These are phyloP conservation scores for Cladorrhinum sp. DNA, from an alignment of 2,329 filamentous ascomycete species.

Conservation along the genomic window DNA sequence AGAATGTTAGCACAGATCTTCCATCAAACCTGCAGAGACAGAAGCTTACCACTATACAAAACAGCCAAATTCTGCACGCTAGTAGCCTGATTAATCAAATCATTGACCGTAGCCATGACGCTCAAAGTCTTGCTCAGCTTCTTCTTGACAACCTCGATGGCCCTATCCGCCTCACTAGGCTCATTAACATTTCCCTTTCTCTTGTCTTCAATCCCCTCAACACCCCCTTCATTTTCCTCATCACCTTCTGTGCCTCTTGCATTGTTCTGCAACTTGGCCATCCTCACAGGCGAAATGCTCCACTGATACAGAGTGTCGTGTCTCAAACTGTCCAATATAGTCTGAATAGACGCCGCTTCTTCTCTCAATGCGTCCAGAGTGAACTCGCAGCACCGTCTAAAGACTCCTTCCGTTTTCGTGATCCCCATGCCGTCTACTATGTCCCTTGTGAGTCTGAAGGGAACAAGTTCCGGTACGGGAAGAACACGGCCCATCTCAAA, in stretches of 20 bases:
- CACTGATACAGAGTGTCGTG: conserved; percentile 97
- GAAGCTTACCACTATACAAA: conserved; percentile 69
- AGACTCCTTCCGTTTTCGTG: conserved; percentile 91
- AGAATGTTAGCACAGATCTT: conserved; percentile 10
- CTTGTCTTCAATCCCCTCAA: conserved; percentile 21
- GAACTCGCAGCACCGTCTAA: conserved; percentile 97
- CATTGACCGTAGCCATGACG: conserved; percentile 92
- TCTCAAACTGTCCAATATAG: conserved; percentile 92
- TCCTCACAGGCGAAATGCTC: conserved; percentile 73
- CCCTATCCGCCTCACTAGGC: conserved; percentile 78
- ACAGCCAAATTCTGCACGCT: conserved; percentile 91
- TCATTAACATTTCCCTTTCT: conserved; percentile 51
- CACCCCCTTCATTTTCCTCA: conserved; percentile 33
- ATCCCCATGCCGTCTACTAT: conserved; percentile 97
- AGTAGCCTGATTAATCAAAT: conserved; percentile 91
- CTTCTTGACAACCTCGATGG: conserved; percentile 89
- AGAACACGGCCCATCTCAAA: conserved; percentile 97
- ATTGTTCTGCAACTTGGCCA: conserved; percentile 64
- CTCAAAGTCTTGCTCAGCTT: conserved; percentile 93
- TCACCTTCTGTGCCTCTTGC: conserved; percentile 44
- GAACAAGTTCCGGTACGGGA: conserved; percentile 91
- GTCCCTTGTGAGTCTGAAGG: conserved; percentile 90
- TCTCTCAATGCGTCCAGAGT: conserved; percentile 92
- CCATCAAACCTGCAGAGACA: not conserved
- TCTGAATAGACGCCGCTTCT: conserved; percentile 97